A percentile compares a stretch with the other conserved stretches of the same genome.
phyloP scores from a whole-genome alignment of 495 filamentous ascomycete species.

The Opeltia flavorubescens region DNA sequence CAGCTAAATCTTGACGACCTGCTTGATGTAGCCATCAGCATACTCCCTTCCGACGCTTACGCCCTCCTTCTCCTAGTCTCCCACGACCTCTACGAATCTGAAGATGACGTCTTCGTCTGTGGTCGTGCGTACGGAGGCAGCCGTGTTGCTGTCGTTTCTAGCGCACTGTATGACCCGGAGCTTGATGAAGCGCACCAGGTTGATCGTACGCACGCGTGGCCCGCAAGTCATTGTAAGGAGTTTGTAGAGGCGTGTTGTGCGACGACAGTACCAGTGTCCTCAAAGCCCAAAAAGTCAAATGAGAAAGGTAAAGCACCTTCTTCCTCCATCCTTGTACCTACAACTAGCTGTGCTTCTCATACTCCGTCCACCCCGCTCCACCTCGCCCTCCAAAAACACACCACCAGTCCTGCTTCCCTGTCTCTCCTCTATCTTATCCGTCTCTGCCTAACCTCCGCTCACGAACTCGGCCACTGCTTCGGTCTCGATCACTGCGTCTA shows the following conservation, averaged over 20 bases:
- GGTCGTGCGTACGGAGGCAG: conserved; percentile 53
- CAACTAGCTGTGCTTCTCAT: neutral
- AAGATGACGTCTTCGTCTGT: conserved; percentile 53
- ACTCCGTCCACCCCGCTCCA: neutral
- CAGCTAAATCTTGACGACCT: conserved; percentile 53
- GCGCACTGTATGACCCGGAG: conserved; percentile 42
- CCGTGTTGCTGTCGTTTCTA: conserved; percentile 44
- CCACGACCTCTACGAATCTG: conserved; percentile 53
- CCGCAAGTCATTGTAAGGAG: conserved; percentile 41
- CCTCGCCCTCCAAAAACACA: conserved; percentile 12
- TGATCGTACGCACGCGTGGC: conserved; percentile 45
- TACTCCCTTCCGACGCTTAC: conserved; percentile 47
- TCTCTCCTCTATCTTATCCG: conserved; percentile 13
- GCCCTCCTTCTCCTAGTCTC: conserved; percentile 40
- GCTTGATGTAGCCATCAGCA: conserved; percentile 40
- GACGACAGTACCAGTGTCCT: neutral
- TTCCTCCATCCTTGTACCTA: no score
- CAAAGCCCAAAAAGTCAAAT: no score
- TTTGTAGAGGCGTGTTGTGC: conserved; percentile 28
- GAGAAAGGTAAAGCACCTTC: neutral
- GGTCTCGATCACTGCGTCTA: conserved; percentile 52
- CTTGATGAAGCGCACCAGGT: conserved; percentile 32
- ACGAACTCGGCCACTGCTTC: conserved; percentile 56
- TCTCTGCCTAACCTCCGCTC: conserved; percentile 40
- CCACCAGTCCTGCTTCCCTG: conserved; percentile 2